phyloP scores from a whole-genome alignment of 345 rosid genomes.

The Trapa incisa region DNA sequence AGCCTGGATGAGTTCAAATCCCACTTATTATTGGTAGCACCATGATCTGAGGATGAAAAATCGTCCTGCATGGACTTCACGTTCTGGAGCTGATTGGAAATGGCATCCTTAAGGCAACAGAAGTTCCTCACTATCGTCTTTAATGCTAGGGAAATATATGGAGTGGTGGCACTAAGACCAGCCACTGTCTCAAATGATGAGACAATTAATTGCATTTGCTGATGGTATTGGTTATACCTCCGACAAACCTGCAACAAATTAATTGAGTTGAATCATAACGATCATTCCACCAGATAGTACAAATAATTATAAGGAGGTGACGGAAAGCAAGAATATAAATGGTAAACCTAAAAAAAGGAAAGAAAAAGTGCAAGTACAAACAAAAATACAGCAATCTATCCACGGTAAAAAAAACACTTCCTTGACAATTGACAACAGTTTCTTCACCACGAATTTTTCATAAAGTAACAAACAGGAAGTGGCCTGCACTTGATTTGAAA shows the following conservation, averaged over 20 bases:
- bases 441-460: background rate
- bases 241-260: slow-evolving; percentile 29
- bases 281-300: background rate
- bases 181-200: slow-evolving; percentile 55
- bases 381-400: background rate
- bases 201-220: slow-evolving; percentile 56
- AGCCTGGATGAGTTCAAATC: background rate
- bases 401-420: background rate
- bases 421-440: background rate
- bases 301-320: background rate
- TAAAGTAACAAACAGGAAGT: background rate
- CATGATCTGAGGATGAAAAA: slow-evolving; percentile 11
- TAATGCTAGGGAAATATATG: slow-evolving; percentile 35
- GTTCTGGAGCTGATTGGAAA: slow-evolving; percentile 31
- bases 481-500: slow-evolving; percentile 3
- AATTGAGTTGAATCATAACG: background rate
- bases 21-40: slow-evolving; percentile 7
- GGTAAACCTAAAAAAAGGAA: too few species aligned
- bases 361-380: background rate
- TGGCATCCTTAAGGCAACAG: slow-evolving; percentile 26
- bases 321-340: background rate
- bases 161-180: slow-evolving; percentile 44
- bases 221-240: slow-evolving; percentile 43
- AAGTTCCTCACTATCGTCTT: slow-evolving; percentile 34
- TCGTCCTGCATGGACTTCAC: slow-evolving; percentile 29